Conservation (phyloP, 2,329 filamentous ascomycete species). For the Byssoonygena ceratinophila region DNA sequence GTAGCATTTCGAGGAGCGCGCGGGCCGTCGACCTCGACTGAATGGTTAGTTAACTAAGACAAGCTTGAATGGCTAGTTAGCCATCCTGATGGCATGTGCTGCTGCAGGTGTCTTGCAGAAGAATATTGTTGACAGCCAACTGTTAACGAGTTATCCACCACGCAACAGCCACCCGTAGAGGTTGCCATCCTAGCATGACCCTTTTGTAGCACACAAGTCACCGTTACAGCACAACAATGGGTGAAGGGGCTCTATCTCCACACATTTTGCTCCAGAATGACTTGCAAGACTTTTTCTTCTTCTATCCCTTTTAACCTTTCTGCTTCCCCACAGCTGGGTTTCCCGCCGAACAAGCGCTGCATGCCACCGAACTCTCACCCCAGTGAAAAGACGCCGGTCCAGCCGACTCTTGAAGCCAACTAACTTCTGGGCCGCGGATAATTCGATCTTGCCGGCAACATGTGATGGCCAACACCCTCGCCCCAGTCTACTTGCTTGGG, state of each 20-base stretch:
- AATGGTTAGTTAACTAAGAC: too few species aligned
- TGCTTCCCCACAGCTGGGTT: slow-evolving; percentile 2
- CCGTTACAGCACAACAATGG: too few species aligned
- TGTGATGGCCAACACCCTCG: neutral
- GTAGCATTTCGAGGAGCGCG: neutral
- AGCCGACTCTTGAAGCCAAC: neutral
- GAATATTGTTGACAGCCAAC: too few species aligned
- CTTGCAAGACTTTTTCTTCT: neutral
- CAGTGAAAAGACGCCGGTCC: neutral
- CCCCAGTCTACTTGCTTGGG: neutral
- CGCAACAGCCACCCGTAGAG: too few species aligned
- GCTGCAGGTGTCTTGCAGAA: neutral
- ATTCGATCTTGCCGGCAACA: neutral
- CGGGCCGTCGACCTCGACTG: neutral
- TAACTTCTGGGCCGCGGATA: slow-evolving; percentile 2
- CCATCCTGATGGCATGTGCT: neutral
- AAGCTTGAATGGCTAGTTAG: neutral
- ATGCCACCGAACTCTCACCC: neutral
- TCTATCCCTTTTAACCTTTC: neutral
- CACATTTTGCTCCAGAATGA: neutral
- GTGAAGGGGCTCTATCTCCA: neutral
- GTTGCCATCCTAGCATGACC: too few species aligned
- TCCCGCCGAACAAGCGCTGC: slow-evolving; percentile 5
- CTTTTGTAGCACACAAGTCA: too few species aligned
- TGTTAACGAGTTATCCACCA: too few species aligned